phyloP scores from a whole-genome alignment of 768 basidiomycete genomes.

The Kwoniella europaea region DNA sequence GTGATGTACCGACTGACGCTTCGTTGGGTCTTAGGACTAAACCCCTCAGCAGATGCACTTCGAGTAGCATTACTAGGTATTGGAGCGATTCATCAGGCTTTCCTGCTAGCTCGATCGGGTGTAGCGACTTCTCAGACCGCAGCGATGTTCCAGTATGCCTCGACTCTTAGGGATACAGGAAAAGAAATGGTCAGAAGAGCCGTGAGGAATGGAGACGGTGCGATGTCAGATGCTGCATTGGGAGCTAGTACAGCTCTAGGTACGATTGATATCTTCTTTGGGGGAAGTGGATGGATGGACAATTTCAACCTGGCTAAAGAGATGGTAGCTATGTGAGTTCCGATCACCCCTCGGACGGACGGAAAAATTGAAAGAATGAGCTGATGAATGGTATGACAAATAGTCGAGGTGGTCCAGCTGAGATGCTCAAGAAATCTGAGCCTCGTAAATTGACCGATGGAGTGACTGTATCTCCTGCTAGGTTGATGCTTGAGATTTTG shows the following conservation, averaged over 20 bases:
- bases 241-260: slow-evolving; percentile 50
- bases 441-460: slow-evolving; percentile 47
- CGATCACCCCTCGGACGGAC: not conserved
- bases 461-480: slow-evolving; percentile 56
- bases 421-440: slow-evolving; percentile 51
- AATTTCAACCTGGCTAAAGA: slow-evolving; percentile 60
- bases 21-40: slow-evolving; percentile 44
- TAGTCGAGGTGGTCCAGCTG: slow-evolving; percentile 61
- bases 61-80: slow-evolving; percentile 60
- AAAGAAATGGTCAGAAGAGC: slow-evolving; percentile 58
- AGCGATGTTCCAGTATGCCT: slow-evolving; percentile 58
- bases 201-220: slow-evolving; percentile 53
- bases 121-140: slow-evolving; percentile 42
- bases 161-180: slow-evolving; percentile 57
- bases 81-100: slow-evolving; percentile 62
- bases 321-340: slow-evolving; percentile 59
- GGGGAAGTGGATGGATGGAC: slow-evolving; percentile 59
- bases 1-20: not conserved
- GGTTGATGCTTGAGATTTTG: slow-evolving; percentile 61
- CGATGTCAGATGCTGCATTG: slow-evolving; percentile 43
- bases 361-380: not conserved
- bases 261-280: slow-evolving; percentile 61
- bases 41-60: slow-evolving; percentile 60
- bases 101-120: slow-evolving; percentile 58
- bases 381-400: not conserved